Conservation (phyloP, 306 rosid genomes). For the Quercus mongolica region DNA sequence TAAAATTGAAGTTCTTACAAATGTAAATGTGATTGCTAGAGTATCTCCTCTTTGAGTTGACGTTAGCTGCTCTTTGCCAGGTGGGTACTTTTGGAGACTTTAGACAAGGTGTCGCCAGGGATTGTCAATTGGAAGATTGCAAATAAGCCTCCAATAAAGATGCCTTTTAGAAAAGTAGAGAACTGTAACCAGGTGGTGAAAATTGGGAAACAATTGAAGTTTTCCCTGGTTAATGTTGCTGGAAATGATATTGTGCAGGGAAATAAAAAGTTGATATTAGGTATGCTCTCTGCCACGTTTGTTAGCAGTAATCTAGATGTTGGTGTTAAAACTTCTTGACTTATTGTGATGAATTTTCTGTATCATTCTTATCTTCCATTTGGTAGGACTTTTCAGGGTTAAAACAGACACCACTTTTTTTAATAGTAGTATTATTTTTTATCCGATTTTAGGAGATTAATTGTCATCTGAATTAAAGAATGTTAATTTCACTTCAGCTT, state of each 20-base stretch:
- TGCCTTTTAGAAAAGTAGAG: conserved; percentile 98
- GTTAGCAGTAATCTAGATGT: background rate
- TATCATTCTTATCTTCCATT: background rate
- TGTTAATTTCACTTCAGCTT: conserved; percentile 52
- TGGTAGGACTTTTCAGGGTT: no score
- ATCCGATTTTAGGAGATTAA: background rate
- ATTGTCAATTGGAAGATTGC: conserved; percentile 94
- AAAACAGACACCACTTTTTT: background rate
- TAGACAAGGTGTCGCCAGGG: conserved; percentile 88
- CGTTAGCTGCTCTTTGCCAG: conserved; percentile 43
- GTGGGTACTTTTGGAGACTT: conserved; percentile 87
- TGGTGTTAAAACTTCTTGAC: background rate
- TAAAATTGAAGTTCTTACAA: background rate
- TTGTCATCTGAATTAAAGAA: conserved; percentile 5
- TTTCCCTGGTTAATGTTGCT: conserved; percentile 91
- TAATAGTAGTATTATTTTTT: background rate
- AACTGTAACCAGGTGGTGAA: conserved; percentile 95
- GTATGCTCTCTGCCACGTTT: conserved; percentile 35
- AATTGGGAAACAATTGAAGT: conserved; percentile 85
- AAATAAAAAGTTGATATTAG: conserved; percentile 82
- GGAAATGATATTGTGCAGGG: conserved; percentile 99
- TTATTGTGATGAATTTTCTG: background rate
- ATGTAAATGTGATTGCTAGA: background rate
- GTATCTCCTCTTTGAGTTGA: conserved; percentile 3
- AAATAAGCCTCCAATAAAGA: conserved; percentile 92